Evolutionary conservation across 331 rosid species (phyloP).

Genomic region (Spiraea crenata): DNA sequence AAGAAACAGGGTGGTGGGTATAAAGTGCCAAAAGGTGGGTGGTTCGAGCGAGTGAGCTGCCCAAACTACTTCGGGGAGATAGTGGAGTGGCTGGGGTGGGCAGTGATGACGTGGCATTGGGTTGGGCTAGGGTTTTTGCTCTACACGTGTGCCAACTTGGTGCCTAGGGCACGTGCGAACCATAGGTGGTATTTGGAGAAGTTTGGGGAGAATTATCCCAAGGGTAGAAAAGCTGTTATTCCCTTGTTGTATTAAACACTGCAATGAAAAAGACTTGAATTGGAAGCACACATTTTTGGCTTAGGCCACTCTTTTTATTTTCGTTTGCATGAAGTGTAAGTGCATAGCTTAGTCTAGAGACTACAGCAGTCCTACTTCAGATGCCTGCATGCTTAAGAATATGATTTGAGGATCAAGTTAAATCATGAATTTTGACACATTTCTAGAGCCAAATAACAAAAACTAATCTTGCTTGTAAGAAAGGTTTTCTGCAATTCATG

Average conservation of each 20-base stretch:
- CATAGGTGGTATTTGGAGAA: slow-evolving; percentile 75
- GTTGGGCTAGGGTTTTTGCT: slow-evolving; percentile 59
- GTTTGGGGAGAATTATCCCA: slow-evolving; percentile 81
- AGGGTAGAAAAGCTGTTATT: slow-evolving; percentile 56
- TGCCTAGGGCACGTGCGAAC: slow-evolving; percentile 71
- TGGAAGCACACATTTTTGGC: too few relatives aligned
- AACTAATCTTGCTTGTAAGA: too few relatives aligned
- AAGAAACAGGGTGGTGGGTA: slow-evolving; percentile 67
- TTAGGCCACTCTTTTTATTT: background rate
- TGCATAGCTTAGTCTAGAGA: too few relatives aligned
- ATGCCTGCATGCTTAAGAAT: too few relatives aligned
- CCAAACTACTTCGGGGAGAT: slow-evolving; percentile 81
- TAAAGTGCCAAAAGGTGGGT: slow-evolving; percentile 63
- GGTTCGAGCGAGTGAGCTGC: slow-evolving; percentile 66
- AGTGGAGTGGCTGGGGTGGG: slow-evolving; percentile 86
- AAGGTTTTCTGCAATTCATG: background rate
- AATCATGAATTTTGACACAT: too few relatives aligned
- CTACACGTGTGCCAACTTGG: slow-evolving; percentile 74
- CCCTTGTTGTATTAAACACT: slow-evolving; percentile 57
- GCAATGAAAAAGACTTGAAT: background rate
- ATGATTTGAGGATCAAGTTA: too few relatives aligned
- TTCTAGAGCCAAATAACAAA: background rate
- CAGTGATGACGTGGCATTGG: slow-evolving; percentile 75
- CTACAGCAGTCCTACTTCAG: too few relatives aligned
- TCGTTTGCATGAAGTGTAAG: background rate